Evolutionary conservation across 1,284 basidiomycete genomes (phyloP).

Genomic region (Trametes polyzona): DNA sequence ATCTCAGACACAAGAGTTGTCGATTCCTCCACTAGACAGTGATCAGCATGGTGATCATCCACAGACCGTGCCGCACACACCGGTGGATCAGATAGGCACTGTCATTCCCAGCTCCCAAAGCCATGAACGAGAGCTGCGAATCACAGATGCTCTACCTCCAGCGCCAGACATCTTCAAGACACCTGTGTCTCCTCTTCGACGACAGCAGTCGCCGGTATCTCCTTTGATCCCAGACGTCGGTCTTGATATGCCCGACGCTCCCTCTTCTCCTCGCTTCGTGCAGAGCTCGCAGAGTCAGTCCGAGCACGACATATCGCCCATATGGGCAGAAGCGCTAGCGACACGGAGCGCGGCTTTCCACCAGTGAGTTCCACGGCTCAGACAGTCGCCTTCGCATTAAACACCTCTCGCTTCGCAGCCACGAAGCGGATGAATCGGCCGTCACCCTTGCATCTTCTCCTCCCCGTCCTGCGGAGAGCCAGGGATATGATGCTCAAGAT

Average conservation of each 20-base stretch:
- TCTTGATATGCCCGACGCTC: not conserved
- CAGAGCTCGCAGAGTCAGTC: conserved; percentile 28
- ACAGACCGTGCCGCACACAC: not conserved
- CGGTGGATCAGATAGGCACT: not conserved
- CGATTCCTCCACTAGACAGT: conserved; percentile 6
- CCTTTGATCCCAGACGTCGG: not conserved
- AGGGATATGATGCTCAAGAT: conserved; percentile 20
- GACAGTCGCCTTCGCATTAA: no score
- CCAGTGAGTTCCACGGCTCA: conserved; percentile 7
- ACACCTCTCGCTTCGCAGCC: no score
- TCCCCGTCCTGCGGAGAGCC: not conserved
- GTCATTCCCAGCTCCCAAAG: conserved; percentile 32
- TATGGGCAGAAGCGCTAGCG: conserved; percentile 6
- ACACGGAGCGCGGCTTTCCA: not conserved
- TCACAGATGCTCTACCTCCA: not conserved
- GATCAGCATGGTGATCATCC: not conserved
- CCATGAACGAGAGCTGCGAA: conserved; percentile 27
- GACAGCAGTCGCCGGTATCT: not conserved
- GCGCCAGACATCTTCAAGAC: not conserved
- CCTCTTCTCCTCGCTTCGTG: conserved; percentile 4
- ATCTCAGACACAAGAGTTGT: conserved; percentile 30
- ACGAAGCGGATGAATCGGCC: no score
- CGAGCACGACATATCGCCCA: conserved; percentile 17
- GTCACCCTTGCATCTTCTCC: conserved; percentile 6
- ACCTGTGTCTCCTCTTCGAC: not conserved